Evolutionary conservation across 176 grass and related monocot species (phyloP), one percentile per base, ranked within the genome.

Genomic region (Phoenix roebelenii): DNA sequence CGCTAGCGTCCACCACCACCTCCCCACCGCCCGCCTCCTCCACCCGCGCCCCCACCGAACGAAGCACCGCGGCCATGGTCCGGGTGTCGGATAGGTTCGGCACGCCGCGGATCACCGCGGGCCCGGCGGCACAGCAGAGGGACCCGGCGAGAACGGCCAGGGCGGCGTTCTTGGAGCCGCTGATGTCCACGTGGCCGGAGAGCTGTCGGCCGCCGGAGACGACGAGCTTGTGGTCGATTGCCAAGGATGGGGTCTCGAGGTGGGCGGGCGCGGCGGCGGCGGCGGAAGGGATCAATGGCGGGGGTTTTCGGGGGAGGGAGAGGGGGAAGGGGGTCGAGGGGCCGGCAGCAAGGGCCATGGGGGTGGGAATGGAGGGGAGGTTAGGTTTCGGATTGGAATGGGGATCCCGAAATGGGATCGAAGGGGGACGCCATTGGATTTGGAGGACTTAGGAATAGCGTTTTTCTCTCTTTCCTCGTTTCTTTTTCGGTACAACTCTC

Each of bases 141-240:
- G 65, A 7, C 4, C 52, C 52, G 18, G 65, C 65, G 18, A 68
- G 52, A 9, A 68, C 52, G 17, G 65, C 65, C 26, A 68, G 65
- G 10, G 65, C 65, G 25, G 65, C 30, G 28, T 68, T 68, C 65
- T 68, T 68, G 65, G 65, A 68, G 65, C 65, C 52, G 52, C 52
- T 56, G 65, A 68, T 39, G 52, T 16, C 12, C n/a, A 68, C 52
- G 52, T 68, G 65, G 26, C 65, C 65, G 26, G 65, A 54, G 65
- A 68, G 65, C 17, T 24, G 65, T 26, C 52, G 10, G 12, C 65
- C 65, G 4, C 65, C 52, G 25, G 65, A 19, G 28, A 68, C 25
- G 52, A 68, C 52, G 65, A 68, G n/a, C 50, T 29, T 52, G 15
- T 54, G 50, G 39, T 19, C 16, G 5, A 7, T 19, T 19, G 16